Evolutionary conservation across 2,329 filamentous ascomycete species (phyloP), one percentile per base, ranked within the genome.

Genomic region (Septoria petroselini): DNA sequence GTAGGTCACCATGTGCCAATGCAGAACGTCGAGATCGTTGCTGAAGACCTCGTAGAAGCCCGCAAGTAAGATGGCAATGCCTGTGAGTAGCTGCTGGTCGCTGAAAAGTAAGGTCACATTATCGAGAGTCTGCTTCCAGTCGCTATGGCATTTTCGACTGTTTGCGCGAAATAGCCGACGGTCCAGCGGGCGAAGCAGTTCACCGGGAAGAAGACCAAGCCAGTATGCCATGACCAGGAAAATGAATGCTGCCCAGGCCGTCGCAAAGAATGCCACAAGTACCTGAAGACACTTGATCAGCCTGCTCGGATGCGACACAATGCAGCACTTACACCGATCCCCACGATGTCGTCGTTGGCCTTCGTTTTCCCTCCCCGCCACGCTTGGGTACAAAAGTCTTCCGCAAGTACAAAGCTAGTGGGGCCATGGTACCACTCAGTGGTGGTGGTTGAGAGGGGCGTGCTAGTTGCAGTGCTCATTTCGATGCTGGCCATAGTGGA

Each of bases 11-110:
- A 21, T 48, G 6, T 49, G 39, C 48, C 48, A 59, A 30, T 59
- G 56, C 14, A 48, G 48, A 1, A 37, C 12, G 2, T 41, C 41
- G 5, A 58, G 25, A 15, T 41, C 31, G 12, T 33, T 9, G 6
- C 19, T 21, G 11, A 37, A 15, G 14, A 45, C 47, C 29, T 47
- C 38, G n/a, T 34, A 42, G 27, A 37, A 58, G 11, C 44, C 53
- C 4, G 54, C 48, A 11, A 52, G 21, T 1, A 57, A 21, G 2
- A 58, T 37, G 8, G 39, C 51, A 18, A 58, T 37, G 1, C 56
- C 56, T 1, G 45, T 52, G 4, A 56, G 33, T 9, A 58, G 39
- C n/a, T 58, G 56, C 38, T 57, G 54, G 23, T 57, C 54, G 21
- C 56, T 57, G 9, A 57, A 27, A 3, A 41, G 30, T 1, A 48